These are phyloP conservation scores for Colletotrichum scovillei DNA, from an alignment of 2,329 filamentous ascomycete species.

Conservation along the genomic window DNA sequence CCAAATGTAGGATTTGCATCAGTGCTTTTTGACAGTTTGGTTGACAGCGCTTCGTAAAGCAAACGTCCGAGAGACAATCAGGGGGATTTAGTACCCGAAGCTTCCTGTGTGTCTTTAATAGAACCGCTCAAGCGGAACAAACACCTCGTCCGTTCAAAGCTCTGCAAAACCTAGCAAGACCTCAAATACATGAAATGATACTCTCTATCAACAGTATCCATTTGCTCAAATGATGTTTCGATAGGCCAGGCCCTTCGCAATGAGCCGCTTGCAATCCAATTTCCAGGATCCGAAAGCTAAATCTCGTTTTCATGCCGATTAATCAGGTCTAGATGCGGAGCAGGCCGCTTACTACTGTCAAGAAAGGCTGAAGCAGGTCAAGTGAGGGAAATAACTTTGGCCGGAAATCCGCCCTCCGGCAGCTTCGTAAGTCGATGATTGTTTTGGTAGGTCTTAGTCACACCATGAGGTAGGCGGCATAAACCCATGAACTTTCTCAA, in stretches of 20 bases:
- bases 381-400: not conserved
- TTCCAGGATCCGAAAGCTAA: not conserved
- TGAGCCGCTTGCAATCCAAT: not conserved
- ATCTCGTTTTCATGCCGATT: not conserved
- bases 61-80: not conserved
- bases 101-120: not conserved
- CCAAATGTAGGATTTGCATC: not conserved
- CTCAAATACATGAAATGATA: not conserved
- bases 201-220: not conserved
- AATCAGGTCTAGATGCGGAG: not conserved
- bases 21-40: too few relatives aligned
- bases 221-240: not conserved
- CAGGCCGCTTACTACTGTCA: not conserved
- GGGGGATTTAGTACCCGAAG: not conserved
- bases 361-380: not conserved
- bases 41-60: not conserved
- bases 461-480: not conserved
- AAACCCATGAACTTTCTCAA: not conserved
- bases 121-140: not conserved
- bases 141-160: not conserved
- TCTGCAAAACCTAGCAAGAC: not conserved
- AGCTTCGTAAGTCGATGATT: not conserved
- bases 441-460: slow-evolving; percentile 7
- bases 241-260: not conserved
- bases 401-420: not conserved